These are phyloP conservation scores for Helminthosporium solani DNA, from an alignment of 2,329 filamentous ascomycete species.

Conservation along the genomic window DNA sequence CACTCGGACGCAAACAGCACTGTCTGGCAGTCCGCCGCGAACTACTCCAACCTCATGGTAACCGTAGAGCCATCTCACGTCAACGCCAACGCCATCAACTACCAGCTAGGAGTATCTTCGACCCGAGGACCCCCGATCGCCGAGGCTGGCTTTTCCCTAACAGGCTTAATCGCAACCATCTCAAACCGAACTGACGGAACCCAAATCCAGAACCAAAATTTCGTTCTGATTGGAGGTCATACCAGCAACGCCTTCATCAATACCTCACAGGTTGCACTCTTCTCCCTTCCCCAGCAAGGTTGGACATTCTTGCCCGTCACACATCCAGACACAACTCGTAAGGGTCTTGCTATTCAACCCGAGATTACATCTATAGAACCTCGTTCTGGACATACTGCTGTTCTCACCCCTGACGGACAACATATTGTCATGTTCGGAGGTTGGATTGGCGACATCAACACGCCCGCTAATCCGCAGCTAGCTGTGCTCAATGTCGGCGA, in stretches of 20 bases:
- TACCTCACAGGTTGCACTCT: constrained; percentile 87
- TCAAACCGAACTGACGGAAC: constrained; percentile 64
- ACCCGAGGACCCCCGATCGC: constrained; percentile 67
- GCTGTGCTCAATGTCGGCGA: constrained; percentile 73
- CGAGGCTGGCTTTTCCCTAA: constrained; percentile 85
- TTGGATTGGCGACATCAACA: constrained; percentile 81
- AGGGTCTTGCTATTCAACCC: constrained; percentile 58
- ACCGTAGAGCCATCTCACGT: constrained; percentile 55
- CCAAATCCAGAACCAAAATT: constrained; percentile 72
- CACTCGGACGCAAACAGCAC: constrained; percentile 32
- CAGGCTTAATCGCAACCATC: constrained; percentile 68
- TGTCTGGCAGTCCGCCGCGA: constrained; percentile 67
- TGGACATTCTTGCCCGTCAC: constrained; percentile 81
- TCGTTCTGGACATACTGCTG: constrained; percentile 83
- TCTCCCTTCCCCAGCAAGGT: constrained; percentile 79
- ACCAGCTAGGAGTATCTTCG: constrained; percentile 50
- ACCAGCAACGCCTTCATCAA: constrained; percentile 84
- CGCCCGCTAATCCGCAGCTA: constrained; percentile 78
- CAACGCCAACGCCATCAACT: constrained; percentile 44
- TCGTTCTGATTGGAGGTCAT: constrained; percentile 82
- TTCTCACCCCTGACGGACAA: constrained; percentile 75
- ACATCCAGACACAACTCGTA: constrained; percentile 47
- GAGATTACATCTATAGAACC: constrained; percentile 63
- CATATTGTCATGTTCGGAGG: constrained; percentile 81
- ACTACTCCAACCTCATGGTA: constrained; percentile 80